Evolutionary conservation across 106 monocot genomes (phyloP).

Genomic region (Hemerocallis citrina): DNA sequence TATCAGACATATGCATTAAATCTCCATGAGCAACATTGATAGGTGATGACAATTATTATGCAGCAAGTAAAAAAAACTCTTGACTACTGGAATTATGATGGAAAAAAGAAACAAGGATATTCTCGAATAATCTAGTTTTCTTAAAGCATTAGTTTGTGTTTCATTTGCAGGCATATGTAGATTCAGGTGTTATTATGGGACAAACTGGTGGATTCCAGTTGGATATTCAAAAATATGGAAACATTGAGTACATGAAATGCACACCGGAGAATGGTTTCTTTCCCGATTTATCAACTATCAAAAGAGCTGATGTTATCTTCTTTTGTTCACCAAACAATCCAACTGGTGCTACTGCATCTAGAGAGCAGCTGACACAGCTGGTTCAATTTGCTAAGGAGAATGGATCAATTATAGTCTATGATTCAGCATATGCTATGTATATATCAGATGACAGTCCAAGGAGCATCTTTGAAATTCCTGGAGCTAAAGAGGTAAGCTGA

Average conservation of each 20-base stretch:
- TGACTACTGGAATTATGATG: not conserved
- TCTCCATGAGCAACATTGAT: no score
- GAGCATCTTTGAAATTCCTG: constrained; percentile 95
- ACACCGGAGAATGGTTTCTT: constrained; percentile 84
- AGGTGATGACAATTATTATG: no score
- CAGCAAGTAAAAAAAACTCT: no score
- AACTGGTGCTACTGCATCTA: constrained; percentile 74
- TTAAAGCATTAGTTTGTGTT: not conserved
- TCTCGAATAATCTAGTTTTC: not conserved
- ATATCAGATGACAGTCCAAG: constrained; percentile 85
- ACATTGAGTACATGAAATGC: constrained; percentile 96
- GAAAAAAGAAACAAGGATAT: not conserved
- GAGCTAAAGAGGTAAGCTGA: constrained; percentile 74
- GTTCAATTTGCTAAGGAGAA: constrained; percentile 83
- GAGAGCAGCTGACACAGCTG: constrained; percentile 63
- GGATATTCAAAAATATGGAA: constrained; percentile 69
- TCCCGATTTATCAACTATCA: constrained; percentile 60
- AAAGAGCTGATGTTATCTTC: constrained; percentile 71
- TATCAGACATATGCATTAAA: no score
- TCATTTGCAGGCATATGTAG: constrained; percentile 73
- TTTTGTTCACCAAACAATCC: constrained; percentile 99
- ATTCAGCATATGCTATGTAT: constrained; percentile 97
- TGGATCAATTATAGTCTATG: constrained; percentile 90
- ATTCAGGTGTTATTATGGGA: constrained; percentile 95
- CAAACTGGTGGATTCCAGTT: constrained; percentile 67